A percentile compares a stretch with the other conserved stretches of the same genome.
Conservation (phyloP, 148 eudicot genomes). For the Cornus florida region DNA sequence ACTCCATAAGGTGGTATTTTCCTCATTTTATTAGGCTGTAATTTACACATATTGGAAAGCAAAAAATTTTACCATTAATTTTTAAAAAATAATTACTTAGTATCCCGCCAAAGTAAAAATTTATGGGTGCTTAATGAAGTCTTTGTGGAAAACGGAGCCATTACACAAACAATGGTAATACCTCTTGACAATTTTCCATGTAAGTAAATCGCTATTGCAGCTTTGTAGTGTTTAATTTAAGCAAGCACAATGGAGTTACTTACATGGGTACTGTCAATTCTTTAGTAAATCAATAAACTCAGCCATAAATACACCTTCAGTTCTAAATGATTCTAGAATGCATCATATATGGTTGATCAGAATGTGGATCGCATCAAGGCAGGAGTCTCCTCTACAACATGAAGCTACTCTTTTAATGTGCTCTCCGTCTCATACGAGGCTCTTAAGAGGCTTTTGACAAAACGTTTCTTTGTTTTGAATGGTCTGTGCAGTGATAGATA, state of each 20-base stretch:
- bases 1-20: too few relatives aligned
- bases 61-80: too few relatives aligned
- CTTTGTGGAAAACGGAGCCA: too few relatives aligned
- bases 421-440: background rate
- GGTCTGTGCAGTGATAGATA: slow-evolving; percentile 56
- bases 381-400: background rate
- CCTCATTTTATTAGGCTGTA: too few relatives aligned
- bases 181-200: background rate
- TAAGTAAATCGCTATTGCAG: too few relatives aligned
- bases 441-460: background rate
- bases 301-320: background rate
- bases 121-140: too few relatives aligned
- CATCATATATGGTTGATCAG: background rate
- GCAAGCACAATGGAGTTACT: background rate
- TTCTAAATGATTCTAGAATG: background rate
- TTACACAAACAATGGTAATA: too few relatives aligned
- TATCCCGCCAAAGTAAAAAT: too few relatives aligned
- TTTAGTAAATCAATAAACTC: background rate
- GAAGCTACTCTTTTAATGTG: background rate
- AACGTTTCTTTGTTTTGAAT: slow-evolving; percentile 5
- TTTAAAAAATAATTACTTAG: too few relatives aligned
- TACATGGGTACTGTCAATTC: background rate
- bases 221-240: too few relatives aligned
- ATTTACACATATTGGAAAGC: too few relatives aligned
- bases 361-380: background rate